Conservation (phyloP, 1,284 basidiomycete species). For the Albatrellus sp. region DNA sequence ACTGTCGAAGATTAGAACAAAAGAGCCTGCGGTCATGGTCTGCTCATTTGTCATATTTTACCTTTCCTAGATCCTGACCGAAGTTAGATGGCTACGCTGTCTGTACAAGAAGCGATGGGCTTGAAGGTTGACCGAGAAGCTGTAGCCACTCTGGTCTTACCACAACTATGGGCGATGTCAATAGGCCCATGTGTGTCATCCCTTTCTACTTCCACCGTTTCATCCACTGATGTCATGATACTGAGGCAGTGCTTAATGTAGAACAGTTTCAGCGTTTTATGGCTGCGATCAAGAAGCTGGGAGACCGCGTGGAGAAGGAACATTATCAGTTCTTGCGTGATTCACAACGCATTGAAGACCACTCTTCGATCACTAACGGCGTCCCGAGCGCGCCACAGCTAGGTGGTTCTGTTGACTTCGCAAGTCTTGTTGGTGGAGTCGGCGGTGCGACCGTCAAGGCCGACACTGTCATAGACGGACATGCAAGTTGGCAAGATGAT, state of each 20-base stretch:
- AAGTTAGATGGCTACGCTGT: constrained; percentile 78
- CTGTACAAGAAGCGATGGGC: constrained; percentile 95
- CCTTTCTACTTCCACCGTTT: constrained; percentile 1
- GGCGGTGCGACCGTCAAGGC: constrained; percentile 31
- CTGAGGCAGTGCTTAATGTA: constrained; percentile 62
- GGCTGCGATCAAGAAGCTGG: constrained; percentile 61
- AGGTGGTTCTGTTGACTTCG: constrained; percentile 50
- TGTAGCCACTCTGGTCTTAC: constrained; percentile 85
- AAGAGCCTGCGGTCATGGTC: constrained; percentile 85
- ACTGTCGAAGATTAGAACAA: constrained; percentile 90
- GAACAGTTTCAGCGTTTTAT: constrained; percentile 90
- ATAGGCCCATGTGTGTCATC: constrained; percentile 76
- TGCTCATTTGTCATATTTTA: constrained; percentile 11
- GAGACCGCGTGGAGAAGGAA: constrained; percentile 76
- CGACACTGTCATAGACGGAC: constrained; percentile 28
- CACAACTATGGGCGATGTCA: constrained; percentile 92
- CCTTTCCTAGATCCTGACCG: neutral
- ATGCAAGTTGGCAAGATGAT: constrained; percentile 60
- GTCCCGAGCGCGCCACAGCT: constrained; percentile 18
- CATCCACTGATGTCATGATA: neutral
- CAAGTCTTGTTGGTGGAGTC: constrained; percentile 55
- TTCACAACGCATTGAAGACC: constrained; percentile 72
- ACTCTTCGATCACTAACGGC: constrained; percentile 31
- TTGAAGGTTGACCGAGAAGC: constrained; percentile 91
- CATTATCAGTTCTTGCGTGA: constrained; percentile 77